Conservation (phyloP, 208 protist genomes). For the Zelonia costaricensis region DNA sequence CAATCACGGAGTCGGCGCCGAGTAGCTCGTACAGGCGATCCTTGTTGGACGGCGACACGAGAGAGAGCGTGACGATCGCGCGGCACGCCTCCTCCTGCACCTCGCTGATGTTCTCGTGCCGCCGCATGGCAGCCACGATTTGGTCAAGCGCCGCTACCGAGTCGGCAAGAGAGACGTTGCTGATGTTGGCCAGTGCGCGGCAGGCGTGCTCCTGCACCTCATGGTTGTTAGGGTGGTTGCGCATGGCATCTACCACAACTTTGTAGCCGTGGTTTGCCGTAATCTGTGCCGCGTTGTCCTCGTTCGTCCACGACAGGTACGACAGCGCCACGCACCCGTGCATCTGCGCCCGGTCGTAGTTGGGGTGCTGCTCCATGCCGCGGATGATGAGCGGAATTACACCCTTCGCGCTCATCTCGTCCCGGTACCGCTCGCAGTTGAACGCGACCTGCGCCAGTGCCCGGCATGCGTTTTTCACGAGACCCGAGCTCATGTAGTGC, state of each 20-base stretch:
- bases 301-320: constrained; percentile 92
- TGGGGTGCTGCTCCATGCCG: constrained; percentile 84
- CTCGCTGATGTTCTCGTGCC: constrained; percentile 72
- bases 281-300: constrained; percentile 82
- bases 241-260: constrained; percentile 87
- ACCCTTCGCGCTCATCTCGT: constrained; percentile 84
- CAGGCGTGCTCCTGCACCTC: constrained; percentile 92
- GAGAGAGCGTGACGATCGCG: constrained; percentile 87
- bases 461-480: constrained; percentile 91
- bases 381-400: constrained; percentile 87
- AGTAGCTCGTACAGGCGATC: constrained; percentile 79
- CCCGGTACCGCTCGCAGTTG: constrained; percentile 86
- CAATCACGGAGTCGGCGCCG: constrained; percentile 66
- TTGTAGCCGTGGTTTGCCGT: constrained; percentile 76
- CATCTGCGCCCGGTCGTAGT: constrained; percentile 89
- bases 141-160: constrained; percentile 69
- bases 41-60: constrained; percentile 84
- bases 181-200: constrained; percentile 88
- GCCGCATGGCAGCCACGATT: constrained; percentile 82
- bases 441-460: constrained; percentile 90
- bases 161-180: constrained; percentile 57
- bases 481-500: constrained; percentile 75
- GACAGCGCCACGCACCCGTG: constrained; percentile 91
- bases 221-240: constrained; percentile 79
- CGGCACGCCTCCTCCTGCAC: constrained; percentile 92